Evolutionary conservation across 2,329 filamentous ascomycete species (phyloP).

Genomic region (Stagonosporopsis chrysanthemi): DNA sequence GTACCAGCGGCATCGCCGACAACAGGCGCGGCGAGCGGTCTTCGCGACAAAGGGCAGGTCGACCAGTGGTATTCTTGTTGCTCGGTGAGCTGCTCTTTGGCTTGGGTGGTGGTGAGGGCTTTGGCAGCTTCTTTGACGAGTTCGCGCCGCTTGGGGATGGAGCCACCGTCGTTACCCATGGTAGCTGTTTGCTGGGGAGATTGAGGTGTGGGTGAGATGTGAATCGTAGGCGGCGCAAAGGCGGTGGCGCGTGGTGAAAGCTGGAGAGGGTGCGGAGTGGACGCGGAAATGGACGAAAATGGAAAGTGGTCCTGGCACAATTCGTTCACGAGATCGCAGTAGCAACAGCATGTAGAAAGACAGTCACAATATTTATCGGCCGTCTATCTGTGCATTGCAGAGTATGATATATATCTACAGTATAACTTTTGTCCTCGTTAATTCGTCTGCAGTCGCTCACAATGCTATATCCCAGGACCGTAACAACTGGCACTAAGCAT

Average conservation of each 20-base stretch:
- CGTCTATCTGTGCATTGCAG: slow-evolving; percentile 5
- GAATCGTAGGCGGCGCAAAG: slow-evolving; percentile 9
- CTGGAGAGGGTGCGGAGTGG: slow-evolving; percentile 17
- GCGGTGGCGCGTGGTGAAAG: slow-evolving; percentile 1
- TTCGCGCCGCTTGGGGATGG: slow-evolving; percentile 93
- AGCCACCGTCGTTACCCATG: slow-evolving; percentile 98
- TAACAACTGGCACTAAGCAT: not conserved
- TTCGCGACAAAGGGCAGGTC: slow-evolving; percentile 84
- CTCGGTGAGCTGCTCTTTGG: slow-evolving; percentile 88
- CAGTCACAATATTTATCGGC: not conserved
- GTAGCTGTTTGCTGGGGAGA: slow-evolving; percentile 1
- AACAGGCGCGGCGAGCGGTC: slow-evolving; percentile 73
- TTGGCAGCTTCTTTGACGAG: slow-evolving; percentile 93
- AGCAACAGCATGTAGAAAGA: not conserved
- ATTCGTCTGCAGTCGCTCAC: not conserved
- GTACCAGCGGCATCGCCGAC: slow-evolving; percentile 86
- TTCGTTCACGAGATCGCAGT: too few relatives aligned
- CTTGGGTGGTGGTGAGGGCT: slow-evolving; percentile 79
- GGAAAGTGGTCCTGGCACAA: slow-evolving; percentile 13
- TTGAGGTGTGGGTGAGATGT: not conserved
- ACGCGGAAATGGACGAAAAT: slow-evolving; percentile 24
- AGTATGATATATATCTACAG: slow-evolving; percentile 15
- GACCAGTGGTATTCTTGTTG: slow-evolving; percentile 87
- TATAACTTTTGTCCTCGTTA: not conserved
- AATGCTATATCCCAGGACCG: not conserved